phyloP scores from a whole-genome alignment of 2,329 filamentous ascomycete genomes.

The Fusarium sp. region DNA sequence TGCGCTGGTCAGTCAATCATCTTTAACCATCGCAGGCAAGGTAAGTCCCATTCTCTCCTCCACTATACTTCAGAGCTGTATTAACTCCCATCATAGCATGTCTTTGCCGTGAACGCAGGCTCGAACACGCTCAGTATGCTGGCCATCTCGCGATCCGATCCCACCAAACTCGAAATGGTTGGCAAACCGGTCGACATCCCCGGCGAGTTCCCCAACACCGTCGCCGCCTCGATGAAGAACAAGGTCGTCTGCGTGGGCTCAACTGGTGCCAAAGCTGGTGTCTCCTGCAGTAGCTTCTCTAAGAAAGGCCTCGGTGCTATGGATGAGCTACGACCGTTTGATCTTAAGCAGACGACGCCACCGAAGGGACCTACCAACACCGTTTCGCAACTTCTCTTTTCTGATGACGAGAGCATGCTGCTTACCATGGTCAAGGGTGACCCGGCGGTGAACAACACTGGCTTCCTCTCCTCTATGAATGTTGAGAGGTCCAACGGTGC shows the following conservation, averaged over 20 bases:
- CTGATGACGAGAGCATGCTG: slow-evolving; percentile 64
- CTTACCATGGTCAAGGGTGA: slow-evolving; percentile 73
- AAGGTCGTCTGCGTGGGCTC: slow-evolving; percentile 62
- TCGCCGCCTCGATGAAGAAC: slow-evolving; percentile 61
- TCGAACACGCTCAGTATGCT: slow-evolving; percentile 67
- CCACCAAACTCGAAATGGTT: slow-evolving; percentile 60
- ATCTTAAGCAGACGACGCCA: slow-evolving; percentile 68
- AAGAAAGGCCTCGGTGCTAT: slow-evolving; percentile 56
- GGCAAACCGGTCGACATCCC: slow-evolving; percentile 59
- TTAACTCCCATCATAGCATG: slow-evolving; percentile 50
- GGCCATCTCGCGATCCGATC: slow-evolving; percentile 56
- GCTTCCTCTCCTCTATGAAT: slow-evolving; percentile 67
- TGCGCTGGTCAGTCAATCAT: slow-evolving; percentile 64
- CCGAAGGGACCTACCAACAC: slow-evolving; percentile 70
- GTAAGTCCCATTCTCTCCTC: slow-evolving; percentile 51
- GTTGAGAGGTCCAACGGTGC: slow-evolving; percentile 49
- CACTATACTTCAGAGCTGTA: accelerated
- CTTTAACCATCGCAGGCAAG: slow-evolving; percentile 63
- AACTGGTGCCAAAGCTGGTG: slow-evolving; percentile 59
- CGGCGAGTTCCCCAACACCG: slow-evolving; percentile 66
- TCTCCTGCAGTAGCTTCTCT: slow-evolving; percentile 60
- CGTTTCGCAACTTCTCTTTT: slow-evolving; percentile 72
- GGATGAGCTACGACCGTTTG: slow-evolving; percentile 62
- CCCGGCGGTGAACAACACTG: slow-evolving; percentile 65
- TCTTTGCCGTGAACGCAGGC: slow-evolving; percentile 68